Percentiles rank a stretch among this genome's conserved stretches.
Conservation (phyloP, 192 early-diverging fungal genomes). For the Podila epicladia region DNA sequence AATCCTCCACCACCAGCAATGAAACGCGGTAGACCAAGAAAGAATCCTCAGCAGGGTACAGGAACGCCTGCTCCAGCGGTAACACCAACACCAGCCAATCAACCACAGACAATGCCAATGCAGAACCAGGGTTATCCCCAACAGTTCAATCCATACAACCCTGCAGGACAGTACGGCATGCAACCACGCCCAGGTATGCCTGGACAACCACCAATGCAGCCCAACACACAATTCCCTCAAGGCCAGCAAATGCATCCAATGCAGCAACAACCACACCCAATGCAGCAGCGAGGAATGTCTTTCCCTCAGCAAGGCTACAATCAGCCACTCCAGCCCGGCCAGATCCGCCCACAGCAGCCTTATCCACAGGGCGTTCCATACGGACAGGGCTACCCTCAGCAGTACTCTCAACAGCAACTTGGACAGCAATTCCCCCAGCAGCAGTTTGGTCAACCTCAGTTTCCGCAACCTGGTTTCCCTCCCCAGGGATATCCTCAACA, state of each 20-base stretch:
- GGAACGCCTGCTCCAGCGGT: neutral
- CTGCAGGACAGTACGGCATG: slow-evolving; percentile 20
- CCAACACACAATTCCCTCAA: slow-evolving; percentile 23
- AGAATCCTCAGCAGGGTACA: slow-evolving; percentile 23
- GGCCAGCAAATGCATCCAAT: slow-evolving; percentile 14
- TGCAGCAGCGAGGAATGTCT: slow-evolving; percentile 37
- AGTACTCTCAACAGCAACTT: slow-evolving; percentile 24
- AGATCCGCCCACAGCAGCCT: slow-evolving; percentile 25
- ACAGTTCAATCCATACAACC: slow-evolving; percentile 31
- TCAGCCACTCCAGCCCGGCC: slow-evolving; percentile 25
- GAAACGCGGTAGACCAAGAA: slow-evolving; percentile 47
- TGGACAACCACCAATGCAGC: slow-evolving; percentile 16
- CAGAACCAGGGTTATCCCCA: slow-evolving; percentile 1
- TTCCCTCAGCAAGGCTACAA: slow-evolving; percentile 23
- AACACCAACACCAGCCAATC: neutral
- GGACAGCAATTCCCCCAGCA: slow-evolving; percentile 4
- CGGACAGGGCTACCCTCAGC: slow-evolving; percentile 18
- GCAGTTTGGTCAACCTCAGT: slow-evolving; percentile 30
- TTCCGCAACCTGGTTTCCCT: slow-evolving; percentile 25
- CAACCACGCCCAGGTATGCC: slow-evolving; percentile 25
- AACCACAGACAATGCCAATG: neutral
- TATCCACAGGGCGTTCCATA: slow-evolving; percentile 18
- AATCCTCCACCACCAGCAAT: slow-evolving; percentile 33
- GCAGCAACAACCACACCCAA: slow-evolving; percentile 7
- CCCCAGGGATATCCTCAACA: slow-evolving; percentile 44